Percentiles rank a stretch among this genome's conserved stretches.
Conservation (phyloP, 2,329 filamentous ascomycete genomes). For the Pseudophaeomoniella oleicola region DNA sequence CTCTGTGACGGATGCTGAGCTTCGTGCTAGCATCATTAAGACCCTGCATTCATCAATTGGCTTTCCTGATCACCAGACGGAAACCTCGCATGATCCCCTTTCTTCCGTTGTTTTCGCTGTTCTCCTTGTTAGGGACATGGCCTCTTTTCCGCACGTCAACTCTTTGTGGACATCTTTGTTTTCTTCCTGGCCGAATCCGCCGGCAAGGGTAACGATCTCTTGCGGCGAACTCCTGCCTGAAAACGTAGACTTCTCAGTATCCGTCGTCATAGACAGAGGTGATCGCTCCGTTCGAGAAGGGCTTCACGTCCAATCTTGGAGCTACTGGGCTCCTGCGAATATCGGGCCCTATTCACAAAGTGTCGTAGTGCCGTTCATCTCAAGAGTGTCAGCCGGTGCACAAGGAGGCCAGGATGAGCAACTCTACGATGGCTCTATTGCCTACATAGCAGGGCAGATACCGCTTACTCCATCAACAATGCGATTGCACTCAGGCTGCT, state of each 20-base stretch:
- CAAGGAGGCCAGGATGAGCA: background rate
- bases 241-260: slow-evolving; percentile 46
- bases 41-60: too few species aligned
- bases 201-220: slow-evolving; percentile 70
- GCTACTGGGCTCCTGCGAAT: slow-evolving; percentile 96
- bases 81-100: slow-evolving; percentile 6
- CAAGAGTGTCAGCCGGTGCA: slow-evolving; percentile 12
- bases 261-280: slow-evolving; percentile 29
- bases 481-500: slow-evolving; percentile 30
- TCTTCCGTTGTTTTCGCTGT: slow-evolving; percentile 33
- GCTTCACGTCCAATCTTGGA: slow-evolving; percentile 81
- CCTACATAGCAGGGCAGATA: slow-evolving; percentile 81
- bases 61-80: too few species aligned
- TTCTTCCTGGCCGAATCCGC: slow-evolving; percentile 53
- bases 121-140: slow-evolving; percentile 64
- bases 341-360: slow-evolving; percentile 96
- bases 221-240: slow-evolving; percentile 53
- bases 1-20: background rate
- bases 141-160: slow-evolving; percentile 65
- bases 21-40: background rate
- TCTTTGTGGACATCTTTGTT: slow-evolving; percentile 63
- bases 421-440: slow-evolving; percentile 15
- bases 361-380: slow-evolving; percentile 38
- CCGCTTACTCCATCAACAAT: slow-evolving; percentile 72
- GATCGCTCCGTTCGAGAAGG: slow-evolving; percentile 25